Base-by-base conservation (phyloP, 768 basidiomycete species). In the Rhodotorula graminis region DNA sequence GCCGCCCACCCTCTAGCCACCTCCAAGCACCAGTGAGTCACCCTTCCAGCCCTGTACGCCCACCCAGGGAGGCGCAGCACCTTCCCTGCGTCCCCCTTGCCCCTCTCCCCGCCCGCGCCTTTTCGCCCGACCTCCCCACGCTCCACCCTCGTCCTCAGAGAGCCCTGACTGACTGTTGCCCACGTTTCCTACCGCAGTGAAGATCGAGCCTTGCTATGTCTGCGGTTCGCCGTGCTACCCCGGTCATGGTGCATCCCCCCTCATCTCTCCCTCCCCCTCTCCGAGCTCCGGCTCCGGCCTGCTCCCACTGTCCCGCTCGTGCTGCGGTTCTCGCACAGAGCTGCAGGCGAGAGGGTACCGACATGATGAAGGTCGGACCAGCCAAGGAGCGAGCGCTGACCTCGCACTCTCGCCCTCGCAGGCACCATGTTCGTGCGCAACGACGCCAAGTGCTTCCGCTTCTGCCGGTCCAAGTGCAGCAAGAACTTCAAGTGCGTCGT, bases 401-500 rank as follows among this genome's bases (percentile, higher is more conserved):
- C 19, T 46, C 9, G 12, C 23, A n/a, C 21, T 21, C 16, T n/a
- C 3, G 12, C 23, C 18, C 49, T 0, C 31, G 11, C 73, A 93
- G 92, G 92, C n/a, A 85, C 87, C 78, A 92, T 91, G 56, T 99
- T 99, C 80, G 96, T 99, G 66, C 86, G 96, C 72, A 99, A 99
- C 83, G 96, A 99, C 82, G 88, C 94, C 69, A 98, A 99, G 84
- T 89, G 92, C 72, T 99, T 98, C 83, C 86, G 94, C 59, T 98
- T 99, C 82, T 99, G 96, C 82, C 91, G 92, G 16, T 93, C 92
- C 80, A 98, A 98, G 91, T 99, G 96, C 81, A 92, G 97, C 82
- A 98, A 98, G 84, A 99, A 97, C 83, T 99, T 99, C 88, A 99
- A 99, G 93, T 92, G 78, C 76, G 86, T 80, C 16, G 27, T 7